These are phyloP conservation scores for Cutaneotrichosporon spelunceum DNA, from an alignment of 1,284 basidiomycete species.

Conservation along the genomic window DNA sequence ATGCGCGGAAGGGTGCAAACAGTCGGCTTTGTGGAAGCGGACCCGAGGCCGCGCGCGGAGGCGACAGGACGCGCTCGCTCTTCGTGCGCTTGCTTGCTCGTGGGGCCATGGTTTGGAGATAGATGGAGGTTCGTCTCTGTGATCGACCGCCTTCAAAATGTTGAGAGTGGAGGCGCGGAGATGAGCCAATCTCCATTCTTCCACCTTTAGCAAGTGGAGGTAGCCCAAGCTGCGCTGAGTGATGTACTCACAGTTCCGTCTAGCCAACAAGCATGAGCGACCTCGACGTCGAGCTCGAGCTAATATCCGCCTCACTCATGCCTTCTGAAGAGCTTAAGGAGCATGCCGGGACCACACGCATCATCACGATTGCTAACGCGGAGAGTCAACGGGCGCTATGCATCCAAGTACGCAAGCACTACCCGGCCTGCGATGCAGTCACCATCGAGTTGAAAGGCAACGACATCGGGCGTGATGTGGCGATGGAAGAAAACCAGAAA, in stretches of 20 bases:
- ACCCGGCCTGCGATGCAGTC: slow-evolving; percentile 25
- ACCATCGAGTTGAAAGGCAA: slow-evolving; percentile 50
- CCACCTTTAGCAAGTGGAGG: neutral
- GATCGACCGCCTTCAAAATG: slow-evolving; percentile 7
- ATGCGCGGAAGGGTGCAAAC: slow-evolving; percentile 91
- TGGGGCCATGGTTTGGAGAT: slow-evolving; percentile 15
- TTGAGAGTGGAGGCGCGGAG: slow-evolving; percentile 5
- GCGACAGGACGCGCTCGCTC: slow-evolving; percentile 9
- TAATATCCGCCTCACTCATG: slow-evolving; percentile 58
- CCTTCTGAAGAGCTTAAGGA: slow-evolving; percentile 58
- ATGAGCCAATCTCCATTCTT: neutral
- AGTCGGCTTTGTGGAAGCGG: slow-evolving; percentile 53
- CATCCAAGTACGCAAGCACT: slow-evolving; percentile 54
- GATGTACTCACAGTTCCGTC: neutral
- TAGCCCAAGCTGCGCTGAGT: neutral
- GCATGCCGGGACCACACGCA: slow-evolving; percentile 19
- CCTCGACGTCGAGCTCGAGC: slow-evolving; percentile 40
- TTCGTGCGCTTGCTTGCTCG: slow-evolving; percentile 24
- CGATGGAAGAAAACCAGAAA: slow-evolving; percentile 56
- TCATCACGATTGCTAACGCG: slow-evolving; percentile 49
- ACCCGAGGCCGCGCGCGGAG: slow-evolving; percentile 3
- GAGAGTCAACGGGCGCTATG: slow-evolving; percentile 48
- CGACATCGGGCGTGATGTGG: slow-evolving; percentile 38
- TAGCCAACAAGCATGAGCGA: neutral
- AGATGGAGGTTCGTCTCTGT: neutral